Percentiles rank a stretch among this genome's conserved stretches.
phyloP scores from a whole-genome alignment of 2,329 filamentous ascomycete species.

The Paraconiothyrium sp. region DNA sequence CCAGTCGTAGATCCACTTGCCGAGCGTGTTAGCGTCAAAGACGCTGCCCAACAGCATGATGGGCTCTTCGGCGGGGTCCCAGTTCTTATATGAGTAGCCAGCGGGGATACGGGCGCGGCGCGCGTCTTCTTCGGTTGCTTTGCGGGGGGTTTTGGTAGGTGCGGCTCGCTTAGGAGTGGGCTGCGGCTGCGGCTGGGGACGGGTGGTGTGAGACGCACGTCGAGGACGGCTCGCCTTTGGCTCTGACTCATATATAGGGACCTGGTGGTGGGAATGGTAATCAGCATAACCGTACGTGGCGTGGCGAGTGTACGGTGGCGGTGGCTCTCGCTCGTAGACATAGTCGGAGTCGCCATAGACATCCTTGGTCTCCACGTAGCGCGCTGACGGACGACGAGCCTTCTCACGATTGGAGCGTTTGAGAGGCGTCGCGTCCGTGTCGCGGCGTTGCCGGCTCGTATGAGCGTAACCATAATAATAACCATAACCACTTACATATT shows the following conservation, averaged over 20 bases:
- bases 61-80: constrained; percentile 93
- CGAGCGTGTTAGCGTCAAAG: constrained; percentile 95
- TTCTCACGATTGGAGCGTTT: constrained; percentile 54
- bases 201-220: constrained; percentile 63
- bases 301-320: constrained; percentile 60
- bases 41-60: constrained; percentile 95
- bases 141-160: constrained; percentile 46
- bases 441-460: constrained; percentile 52
- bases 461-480: constrained; percentile 58
- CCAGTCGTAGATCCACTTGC: constrained; percentile 99
- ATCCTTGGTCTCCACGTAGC: constrained; percentile 66
- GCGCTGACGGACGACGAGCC: constrained; percentile 60
- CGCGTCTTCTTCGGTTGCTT: constrained; percentile 73
- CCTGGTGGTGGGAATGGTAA: constrained; percentile 59
- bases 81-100: constrained; percentile 97
- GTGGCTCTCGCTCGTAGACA: constrained; percentile 58
- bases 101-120: constrained; percentile 75
- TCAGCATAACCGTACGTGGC: constrained; percentile 67
- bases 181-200: constrained; percentile 54
- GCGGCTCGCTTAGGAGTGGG: constrained; percentile 44
- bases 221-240: constrained; percentile 60
- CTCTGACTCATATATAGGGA: constrained; percentile 57
- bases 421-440: constrained; percentile 50
- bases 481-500: constrained; percentile 73
- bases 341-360: constrained; percentile 62